Evolutionary conservation across 208 protist genomes (phyloP).

Genomic region (Tetramitus jugosus): DNA sequence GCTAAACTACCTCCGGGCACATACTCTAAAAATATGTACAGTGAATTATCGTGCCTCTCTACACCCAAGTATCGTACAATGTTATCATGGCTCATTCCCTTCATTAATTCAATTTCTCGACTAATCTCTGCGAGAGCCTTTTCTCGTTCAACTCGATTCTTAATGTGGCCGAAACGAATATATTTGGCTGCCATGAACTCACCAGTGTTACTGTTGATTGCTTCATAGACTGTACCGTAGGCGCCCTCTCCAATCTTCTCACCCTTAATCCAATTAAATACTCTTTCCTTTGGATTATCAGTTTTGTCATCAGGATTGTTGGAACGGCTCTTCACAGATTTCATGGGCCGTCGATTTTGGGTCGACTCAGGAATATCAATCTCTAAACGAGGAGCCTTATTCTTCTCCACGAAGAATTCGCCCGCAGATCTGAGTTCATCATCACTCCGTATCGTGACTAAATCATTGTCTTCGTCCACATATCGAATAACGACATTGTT

Average conservation of each 20-base stretch:
- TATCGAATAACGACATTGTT: not conserved
- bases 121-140: not conserved
- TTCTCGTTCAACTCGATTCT: not conserved
- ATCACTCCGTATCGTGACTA: constrained; percentile 3
- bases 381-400: not conserved
- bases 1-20: constrained; percentile 69
- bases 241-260: not conserved
- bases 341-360: not conserved
- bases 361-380: not conserved
- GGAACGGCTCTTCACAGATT: not conserved
- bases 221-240: not conserved
- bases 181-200: not conserved
- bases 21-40: constrained; percentile 81
- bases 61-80: constrained; percentile 74
- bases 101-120: constrained; percentile 75
- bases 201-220: not conserved
- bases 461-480: constrained; percentile 9
- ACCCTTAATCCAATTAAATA: not conserved
- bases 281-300: not conserved
- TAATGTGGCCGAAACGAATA: not conserved
- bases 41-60: constrained; percentile 47
- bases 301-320: not conserved
- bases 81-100: constrained; percentile 71
- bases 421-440: not conserved
- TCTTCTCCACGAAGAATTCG: not conserved